Evolutionary conservation across 352 stramenopile species (phyloP), one percentile per base, ranked within the genome.

Genomic region (Elongisporangium prolatum): DNA sequence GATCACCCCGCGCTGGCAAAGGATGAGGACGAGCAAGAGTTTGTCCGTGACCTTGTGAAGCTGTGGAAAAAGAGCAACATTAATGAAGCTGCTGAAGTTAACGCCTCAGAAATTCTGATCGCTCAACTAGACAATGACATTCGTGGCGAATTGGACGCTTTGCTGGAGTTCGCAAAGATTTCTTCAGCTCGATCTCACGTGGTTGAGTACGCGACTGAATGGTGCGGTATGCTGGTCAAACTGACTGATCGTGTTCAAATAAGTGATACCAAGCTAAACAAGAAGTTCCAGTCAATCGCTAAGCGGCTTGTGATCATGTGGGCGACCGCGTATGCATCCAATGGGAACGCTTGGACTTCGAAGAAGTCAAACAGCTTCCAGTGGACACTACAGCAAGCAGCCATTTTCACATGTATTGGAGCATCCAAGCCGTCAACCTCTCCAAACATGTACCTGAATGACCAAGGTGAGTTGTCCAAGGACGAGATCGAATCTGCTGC

Each of bases 391-490:
- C 28, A 40, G 28, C 28, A 40, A 40, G 28, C 28, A 40, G 28
- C 28, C 28, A 13, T 40, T 1, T 40, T 40, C 9, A 14, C 28
- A 13, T 40, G 5, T 13, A 25, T 14, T 14, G 20, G 67, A 57
- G 18, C 18, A 48, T 24, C 17, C 44, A 48, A 53, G 18, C 25
- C 11, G 38, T 37, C n/a, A 5, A 22, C 11, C 2, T 34, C 6
- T 49, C 6, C 62, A 37, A 47, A 59, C 14, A 40, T 90, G 53
- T 90, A 82, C 50, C 24, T 91, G 11, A 90, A 93, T 52, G 81
- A 93, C 51, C 81, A 91, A 64, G 51, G 44, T 14, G 74, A 84
- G 20, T 59, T 91, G 21, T 55, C 54, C 1, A 63, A 71, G 4
- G 48, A 63, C 51, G 73, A 71, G 7, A 54, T 88, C 3, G 57